A percentile compares a stretch with the other conserved stretches of the same genome.
phyloP scores from a whole-genome alignment of 192 early-diverging fungal species.

The Lobosporangium transversale region DNA sequence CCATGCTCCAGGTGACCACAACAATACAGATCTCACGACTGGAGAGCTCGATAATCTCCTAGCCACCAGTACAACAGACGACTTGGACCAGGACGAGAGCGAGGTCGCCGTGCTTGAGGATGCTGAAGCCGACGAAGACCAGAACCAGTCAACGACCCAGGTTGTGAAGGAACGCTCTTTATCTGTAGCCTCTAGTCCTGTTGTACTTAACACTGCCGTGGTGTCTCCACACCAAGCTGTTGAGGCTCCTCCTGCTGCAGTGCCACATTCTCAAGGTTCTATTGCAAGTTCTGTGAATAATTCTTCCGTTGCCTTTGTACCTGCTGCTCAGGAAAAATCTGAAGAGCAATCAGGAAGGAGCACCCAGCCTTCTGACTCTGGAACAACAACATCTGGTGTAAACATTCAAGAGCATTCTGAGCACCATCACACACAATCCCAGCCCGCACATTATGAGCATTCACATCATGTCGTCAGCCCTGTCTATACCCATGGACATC shows the following conservation, averaged over 20 bases:
- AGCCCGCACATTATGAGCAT: constrained; percentile 32
- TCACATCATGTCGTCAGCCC: constrained; percentile 11
- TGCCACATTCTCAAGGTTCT: constrained; percentile 10
- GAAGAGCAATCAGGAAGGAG: constrained; percentile 5
- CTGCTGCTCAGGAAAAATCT: constrained; percentile 9
- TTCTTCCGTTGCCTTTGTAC: not conserved
- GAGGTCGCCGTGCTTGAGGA: constrained; percentile 28
- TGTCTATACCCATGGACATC: not conserved
- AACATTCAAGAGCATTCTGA: too few relatives aligned
- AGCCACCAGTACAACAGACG: constrained; percentile 25
- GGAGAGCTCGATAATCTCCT: constrained; percentile 45
- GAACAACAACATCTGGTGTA: not conserved
- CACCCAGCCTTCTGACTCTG: not conserved
- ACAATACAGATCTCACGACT: constrained; percentile 15
- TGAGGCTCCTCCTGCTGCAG: constrained; percentile 3
- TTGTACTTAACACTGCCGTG: not conserved
- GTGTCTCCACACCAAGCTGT: not conserved
- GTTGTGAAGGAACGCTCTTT: not conserved
- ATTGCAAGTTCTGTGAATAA: constrained; percentile 7
- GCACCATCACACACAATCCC: not conserved
- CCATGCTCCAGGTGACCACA: constrained; percentile 4
- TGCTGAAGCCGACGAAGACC: constrained; percentile 17
- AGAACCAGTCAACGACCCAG: constrained; percentile 12
- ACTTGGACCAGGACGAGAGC: constrained; percentile 14
- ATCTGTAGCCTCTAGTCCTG: not conserved